Base-by-base conservation (phyloP, 2,329 filamentous ascomycete species). In the Scortechinia acanthostroma region DNA sequence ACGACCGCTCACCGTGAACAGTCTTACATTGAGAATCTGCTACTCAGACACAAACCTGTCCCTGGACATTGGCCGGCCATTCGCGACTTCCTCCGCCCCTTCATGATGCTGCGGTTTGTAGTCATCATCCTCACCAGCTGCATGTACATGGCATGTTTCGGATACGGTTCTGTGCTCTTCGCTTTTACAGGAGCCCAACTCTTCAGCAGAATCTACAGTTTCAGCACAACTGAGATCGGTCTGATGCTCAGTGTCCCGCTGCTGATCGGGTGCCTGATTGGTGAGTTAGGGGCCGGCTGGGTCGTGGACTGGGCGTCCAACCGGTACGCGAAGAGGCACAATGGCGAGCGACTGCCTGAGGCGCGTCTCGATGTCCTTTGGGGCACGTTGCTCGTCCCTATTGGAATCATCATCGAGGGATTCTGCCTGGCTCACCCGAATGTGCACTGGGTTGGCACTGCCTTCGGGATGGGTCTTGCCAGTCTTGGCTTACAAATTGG, bases 331-430 rank as follows among this genome's bases (percentile, higher is more conserved):
- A 56, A 54, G 44, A 43, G 51, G 21, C 49, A 56, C 23, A 47
- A 50, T 16, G 60, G 58, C 3, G 47, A 52, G 13, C 50, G 53
- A 4, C 51, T 51, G 33, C 58, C 61, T 1, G 60, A 65, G 44
- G 54, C 56, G 1, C 53, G 61, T 16, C 55, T 64, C 45, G 53
- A 58, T 30, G 58, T 57, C 2, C 52, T 61, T 13, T 57, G 58
- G 51, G 50, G 58, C 21, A 50, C 51, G 16, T 45, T 58, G 6
- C 47, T 57, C 22, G 42, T 54, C 2, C 55, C 55, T 6, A 45
- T 56, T 19, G 55, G 55, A 13, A 50, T 51, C n/a, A 49, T 58
- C 4, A 53, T 58, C 30, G 46, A 55, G 19, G 55, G 55, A 14
- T 45, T 53, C 1, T 54, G 51, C 20, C 47, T 56, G 3, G n/a